Evolutionary conservation across 768 basidiomycete species (phyloP), one percentile per base, ranked within the genome.

Genomic region (Tulasnella sp.): DNA sequence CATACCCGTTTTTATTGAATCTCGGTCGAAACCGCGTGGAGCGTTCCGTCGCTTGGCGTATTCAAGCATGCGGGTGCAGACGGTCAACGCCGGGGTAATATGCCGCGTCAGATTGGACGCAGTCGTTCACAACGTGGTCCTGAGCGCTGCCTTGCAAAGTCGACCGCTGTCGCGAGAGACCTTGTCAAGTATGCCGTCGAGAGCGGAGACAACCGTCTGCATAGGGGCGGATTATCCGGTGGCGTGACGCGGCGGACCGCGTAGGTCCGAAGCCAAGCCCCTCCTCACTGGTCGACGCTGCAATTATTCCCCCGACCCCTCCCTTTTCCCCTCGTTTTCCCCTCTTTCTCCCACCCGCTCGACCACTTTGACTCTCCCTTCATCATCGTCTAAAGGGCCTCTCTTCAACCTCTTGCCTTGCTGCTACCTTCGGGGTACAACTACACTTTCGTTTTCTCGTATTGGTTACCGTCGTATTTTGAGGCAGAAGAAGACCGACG

Each of bases 241-340:
- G 61, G 61, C 61, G 61, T 67, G 61, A 67, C 61, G 61, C 61
- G 61, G 61, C 57, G 57, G 57, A 26, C 57, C 57, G 57, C 57
- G 57, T 61, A 61, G 57, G 26, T 61, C 57, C 57, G 57, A 29
- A 61, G 57, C 57, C 57, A 61, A 61, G 57, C 57, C 57, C 10
- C 55, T 42, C 48, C 48, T 48, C 20, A 23, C 20, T n/a, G n/a
- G 57, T 61, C 57, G 57, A 61, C 57, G 57, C n/a, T 61, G 57
- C 57, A 61, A 61, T 61, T 29, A 61, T 61, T 61, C 26, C 42
- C 23, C 57, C 57, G 26, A 29, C n/a, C 57, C n/a, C n/a, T 29
- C 18, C 20, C 48, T 20, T 48, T 48, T 48, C 18, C 48, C 48
- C 48, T 20, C 18, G 16, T 16, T 48, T 61, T 61, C 26, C 57